A percentile compares a stretch with the other conserved stretches of the same genome.
phyloP scores from a whole-genome alignment of 495 filamentous ascomycete species.

The Talaromyces ruber region DNA sequence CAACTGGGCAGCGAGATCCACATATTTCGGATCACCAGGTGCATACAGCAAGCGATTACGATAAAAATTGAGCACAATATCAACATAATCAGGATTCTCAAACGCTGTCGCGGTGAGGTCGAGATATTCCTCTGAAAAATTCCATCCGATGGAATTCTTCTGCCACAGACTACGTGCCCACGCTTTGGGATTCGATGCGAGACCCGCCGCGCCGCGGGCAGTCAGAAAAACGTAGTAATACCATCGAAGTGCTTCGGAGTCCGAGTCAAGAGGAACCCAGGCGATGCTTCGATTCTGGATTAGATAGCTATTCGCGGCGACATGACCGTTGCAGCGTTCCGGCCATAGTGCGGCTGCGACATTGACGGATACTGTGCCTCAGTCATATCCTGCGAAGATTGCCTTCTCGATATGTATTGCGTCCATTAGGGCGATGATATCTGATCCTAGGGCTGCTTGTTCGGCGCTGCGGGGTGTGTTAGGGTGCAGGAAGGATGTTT shows the following conservation, averaged over 20 bases:
- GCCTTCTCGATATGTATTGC: slow-evolving; percentile 8
- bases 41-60: slow-evolving; percentile 2
- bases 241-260: slow-evolving; percentile 6
- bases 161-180: slow-evolving; percentile 3
- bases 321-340: slow-evolving; percentile 9
- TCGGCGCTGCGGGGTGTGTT: slow-evolving; percentile 13
- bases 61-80: slow-evolving; percentile 3
- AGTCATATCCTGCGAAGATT: slow-evolving; percentile 10
- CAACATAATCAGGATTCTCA: slow-evolving; percentile 2
- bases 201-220: slow-evolving; percentile 6
- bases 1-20: slow-evolving; percentile 1
- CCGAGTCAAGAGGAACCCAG: slow-evolving; percentile 6
- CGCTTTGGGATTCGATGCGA: not conserved
- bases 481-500: slow-evolving; percentile 13
- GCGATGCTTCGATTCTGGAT: slow-evolving; percentile 11
- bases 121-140: slow-evolving; percentile 2
- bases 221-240: slow-evolving; percentile 7
- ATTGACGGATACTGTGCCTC: slow-evolving; percentile 9
- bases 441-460: slow-evolving; percentile 14
- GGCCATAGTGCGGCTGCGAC: slow-evolving; percentile 9
- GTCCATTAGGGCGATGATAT: slow-evolving; percentile 12
- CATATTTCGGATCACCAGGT: slow-evolving; percentile 6
- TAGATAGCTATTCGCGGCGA: slow-evolving; percentile 11
- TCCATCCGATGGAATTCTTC: slow-evolving; percentile 4
- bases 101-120: not conserved